Evolutionary conservation across 164 flowering plant genomes (phyloP).

Genomic region (Annona cherimola): DNA sequence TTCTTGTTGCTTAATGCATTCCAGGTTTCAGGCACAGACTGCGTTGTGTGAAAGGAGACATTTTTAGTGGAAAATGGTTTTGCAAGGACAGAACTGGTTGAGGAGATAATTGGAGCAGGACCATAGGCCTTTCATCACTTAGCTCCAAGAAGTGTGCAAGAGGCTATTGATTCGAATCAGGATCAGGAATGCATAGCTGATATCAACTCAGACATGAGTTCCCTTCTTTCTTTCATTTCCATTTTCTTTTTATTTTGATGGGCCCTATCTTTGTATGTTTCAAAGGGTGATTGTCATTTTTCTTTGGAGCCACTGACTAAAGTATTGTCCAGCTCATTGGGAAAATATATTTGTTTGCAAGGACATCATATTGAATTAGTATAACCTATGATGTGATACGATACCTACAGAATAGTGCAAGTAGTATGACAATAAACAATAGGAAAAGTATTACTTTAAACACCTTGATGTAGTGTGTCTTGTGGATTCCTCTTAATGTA

Average conservation of each 20-base stretch:
- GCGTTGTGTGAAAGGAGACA: conserved; percentile 65
- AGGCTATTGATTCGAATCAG: conserved; percentile 62
- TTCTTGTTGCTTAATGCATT: conserved; percentile 1
- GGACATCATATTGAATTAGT: no score
- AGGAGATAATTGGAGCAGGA: conserved; percentile 38
- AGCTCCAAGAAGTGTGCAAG: conserved; percentile 36
- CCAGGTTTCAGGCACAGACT: conserved; percentile 79
- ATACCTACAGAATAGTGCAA: no score
- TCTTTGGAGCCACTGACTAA: no score
- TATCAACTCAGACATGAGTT: background rate
- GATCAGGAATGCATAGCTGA: conserved; percentile 33
- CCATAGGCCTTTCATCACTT: conserved; percentile 29
- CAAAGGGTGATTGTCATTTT: no score
- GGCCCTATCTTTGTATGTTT: no score
- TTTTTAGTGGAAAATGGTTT: conserved; percentile 62
- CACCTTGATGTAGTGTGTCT: no score
- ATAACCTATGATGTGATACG: no score
- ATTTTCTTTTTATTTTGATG: no score
- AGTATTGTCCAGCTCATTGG: background rate
- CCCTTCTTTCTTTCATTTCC: background rate
- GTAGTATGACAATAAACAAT: no score
- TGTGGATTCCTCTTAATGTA: no score
- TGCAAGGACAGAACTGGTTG: conserved; percentile 27
- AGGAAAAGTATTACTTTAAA: no score
- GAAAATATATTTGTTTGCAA: no score